A percentile compares a stretch with the other conserved stretches of the same genome.
These are phyloP conservation scores for Aspergillus awamori DNA, from an alignment of 2,329 filamentous ascomycete species.

Conservation along the genomic window DNA sequence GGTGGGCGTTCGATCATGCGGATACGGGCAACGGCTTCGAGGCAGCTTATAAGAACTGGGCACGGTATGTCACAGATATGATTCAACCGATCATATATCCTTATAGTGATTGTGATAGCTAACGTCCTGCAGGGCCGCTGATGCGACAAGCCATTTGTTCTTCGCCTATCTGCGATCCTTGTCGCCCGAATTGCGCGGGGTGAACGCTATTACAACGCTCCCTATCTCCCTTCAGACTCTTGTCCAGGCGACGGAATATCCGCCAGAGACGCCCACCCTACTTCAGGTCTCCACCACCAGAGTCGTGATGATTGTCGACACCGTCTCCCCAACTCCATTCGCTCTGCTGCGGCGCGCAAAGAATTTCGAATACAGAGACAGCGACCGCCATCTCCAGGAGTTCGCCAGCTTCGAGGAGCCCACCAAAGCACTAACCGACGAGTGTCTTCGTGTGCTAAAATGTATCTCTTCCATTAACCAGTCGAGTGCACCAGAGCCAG, in stretches of 20 bases:
- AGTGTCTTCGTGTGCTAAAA: slow-evolving; percentile 86
- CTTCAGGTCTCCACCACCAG: slow-evolving; percentile 81
- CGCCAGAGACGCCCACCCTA: slow-evolving; percentile 74
- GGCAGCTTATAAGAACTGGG: slow-evolving; percentile 87
- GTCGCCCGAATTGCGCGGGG: slow-evolving; percentile 71
- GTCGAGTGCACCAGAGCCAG: slow-evolving; percentile 71
- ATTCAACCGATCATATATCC: slow-evolving; percentile 2
- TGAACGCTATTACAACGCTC: slow-evolving; percentile 79
- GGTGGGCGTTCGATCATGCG: slow-evolving; percentile 96
- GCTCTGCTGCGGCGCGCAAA: slow-evolving; percentile 85
- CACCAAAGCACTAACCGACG: slow-evolving; percentile 82
- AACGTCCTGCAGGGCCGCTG: slow-evolving; percentile 69
- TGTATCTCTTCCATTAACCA: slow-evolving; percentile 88
- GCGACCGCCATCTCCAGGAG: slow-evolving; percentile 78
- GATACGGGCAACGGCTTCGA: slow-evolving; percentile 92
- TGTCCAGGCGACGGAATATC: slow-evolving; percentile 90
- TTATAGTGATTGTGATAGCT: slow-evolving; percentile 26
- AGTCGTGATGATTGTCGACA: slow-evolving; percentile 95
- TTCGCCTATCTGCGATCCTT: slow-evolving; percentile 94
- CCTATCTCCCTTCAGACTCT: slow-evolving; percentile 90
- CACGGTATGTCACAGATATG: slow-evolving; percentile 58
- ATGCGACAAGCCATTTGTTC: slow-evolving; percentile 95
- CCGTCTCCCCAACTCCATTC: slow-evolving; percentile 92
- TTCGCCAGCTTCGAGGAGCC: slow-evolving; percentile 91
- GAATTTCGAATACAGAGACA: slow-evolving; percentile 92